These are phyloP conservation scores for Zymoseptoria brevis DNA, from an alignment of 2,329 filamentous ascomycete species.

Conservation along the genomic window DNA sequence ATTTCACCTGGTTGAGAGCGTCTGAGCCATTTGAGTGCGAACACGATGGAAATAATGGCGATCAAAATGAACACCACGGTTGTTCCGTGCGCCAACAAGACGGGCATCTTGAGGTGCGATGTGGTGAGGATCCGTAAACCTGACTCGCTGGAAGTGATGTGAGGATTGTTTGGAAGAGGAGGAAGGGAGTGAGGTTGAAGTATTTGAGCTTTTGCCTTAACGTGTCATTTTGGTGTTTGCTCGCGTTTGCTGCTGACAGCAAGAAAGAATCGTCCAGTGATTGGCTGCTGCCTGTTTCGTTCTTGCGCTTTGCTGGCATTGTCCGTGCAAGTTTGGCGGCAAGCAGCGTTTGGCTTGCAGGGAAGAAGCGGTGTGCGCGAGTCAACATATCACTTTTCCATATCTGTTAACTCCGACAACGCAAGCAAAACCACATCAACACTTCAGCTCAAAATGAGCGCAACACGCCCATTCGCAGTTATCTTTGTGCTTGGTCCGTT, in stretches of 20 bases:
- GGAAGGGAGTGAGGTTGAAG: neutral
- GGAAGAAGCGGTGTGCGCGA: neutral
- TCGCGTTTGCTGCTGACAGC: neutral
- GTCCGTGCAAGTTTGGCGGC: neutral
- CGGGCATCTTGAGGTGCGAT: neutral
- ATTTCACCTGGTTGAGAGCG: neutral
- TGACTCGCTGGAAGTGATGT: neutral
- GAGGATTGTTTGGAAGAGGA: neutral
- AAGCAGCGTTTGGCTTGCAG: neutral
- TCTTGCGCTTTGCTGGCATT: neutral
- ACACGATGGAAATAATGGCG: neutral
- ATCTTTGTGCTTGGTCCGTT: conserved; percentile 2
- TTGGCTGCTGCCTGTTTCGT: neutral
- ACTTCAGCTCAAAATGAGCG: neutral
- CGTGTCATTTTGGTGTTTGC: neutral
- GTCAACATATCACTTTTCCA: neutral
- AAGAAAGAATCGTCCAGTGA: neutral
- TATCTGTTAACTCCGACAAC: neutral
- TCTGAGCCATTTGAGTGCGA: neutral
- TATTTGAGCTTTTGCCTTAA: neutral
- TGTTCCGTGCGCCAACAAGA: neutral
- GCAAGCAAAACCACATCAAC: neutral
- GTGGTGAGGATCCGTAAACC: neutral
- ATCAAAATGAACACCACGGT: neutral
- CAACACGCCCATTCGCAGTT: neutral